Evolutionary conservation across 75 land plant species (phyloP).

Genomic region (Sequoiadendron giganteum): DNA sequence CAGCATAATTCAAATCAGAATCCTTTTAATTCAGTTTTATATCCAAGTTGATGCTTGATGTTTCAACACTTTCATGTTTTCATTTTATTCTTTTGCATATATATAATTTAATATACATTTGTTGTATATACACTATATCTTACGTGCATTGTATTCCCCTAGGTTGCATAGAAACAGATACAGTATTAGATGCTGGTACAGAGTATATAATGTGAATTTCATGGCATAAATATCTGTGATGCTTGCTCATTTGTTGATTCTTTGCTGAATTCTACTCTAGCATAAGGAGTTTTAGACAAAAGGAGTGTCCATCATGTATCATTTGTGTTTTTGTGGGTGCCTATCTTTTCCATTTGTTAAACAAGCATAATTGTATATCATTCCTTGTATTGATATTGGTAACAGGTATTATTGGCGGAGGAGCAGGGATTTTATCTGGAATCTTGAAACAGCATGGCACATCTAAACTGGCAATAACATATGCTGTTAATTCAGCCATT

Average conservation of each 20-base stretch:
- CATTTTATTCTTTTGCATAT: neutral
- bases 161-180: neutral
- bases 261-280: neutral
- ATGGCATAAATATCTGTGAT: neutral
- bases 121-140: neutral
- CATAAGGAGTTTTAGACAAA: neutral
- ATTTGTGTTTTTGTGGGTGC: neutral
- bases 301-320: neutral
- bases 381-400: neutral
- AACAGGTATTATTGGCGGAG: conserved; percentile 6
- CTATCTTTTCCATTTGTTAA: neutral
- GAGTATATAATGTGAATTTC: neutral
- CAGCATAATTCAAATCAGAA: neutral
- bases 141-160: neutral
- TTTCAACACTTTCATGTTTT: neutral
- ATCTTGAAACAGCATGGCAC: neutral
- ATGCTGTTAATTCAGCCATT: conserved; percentile 11
- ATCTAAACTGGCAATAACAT: neutral
- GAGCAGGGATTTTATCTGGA: conserved; percentile 6
- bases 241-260: neutral
- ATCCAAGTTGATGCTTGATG: neutral
- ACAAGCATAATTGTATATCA: neutral
- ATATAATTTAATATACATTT: neutral
- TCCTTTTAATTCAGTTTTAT: neutral
- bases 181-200: neutral